Evolutionary conservation across 2,329 filamentous ascomycete genomes (phyloP).

Genomic region (Fusarium tuaranense): DNA sequence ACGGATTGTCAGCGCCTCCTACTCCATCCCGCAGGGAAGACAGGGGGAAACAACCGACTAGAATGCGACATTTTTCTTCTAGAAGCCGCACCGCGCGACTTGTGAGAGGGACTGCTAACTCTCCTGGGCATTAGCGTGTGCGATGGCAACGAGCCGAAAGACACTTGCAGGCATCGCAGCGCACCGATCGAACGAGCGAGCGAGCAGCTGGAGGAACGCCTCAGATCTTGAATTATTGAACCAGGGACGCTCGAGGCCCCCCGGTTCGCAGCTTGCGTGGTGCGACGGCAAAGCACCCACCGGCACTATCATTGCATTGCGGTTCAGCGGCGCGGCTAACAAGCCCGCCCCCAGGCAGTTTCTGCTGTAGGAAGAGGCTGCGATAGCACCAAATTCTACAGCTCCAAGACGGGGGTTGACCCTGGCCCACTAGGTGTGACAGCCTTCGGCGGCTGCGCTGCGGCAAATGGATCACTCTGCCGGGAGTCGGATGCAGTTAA

Average conservation of each 20-base stretch:
- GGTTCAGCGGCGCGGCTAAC: conserved; percentile 5
- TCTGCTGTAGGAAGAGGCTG: conserved; percentile 4
- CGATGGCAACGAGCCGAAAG: conserved; percentile 17
- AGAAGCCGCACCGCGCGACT: conserved; percentile 28
- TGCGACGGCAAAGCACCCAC: conserved; percentile 30
- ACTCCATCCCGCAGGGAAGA: conserved; percentile 20
- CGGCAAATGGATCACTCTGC: conserved; percentile 29
- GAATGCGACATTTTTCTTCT: conserved; percentile 36
- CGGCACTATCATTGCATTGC: conserved; percentile 14
- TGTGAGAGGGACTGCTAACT: conserved; percentile 7
- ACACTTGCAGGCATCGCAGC: conserved; percentile 17
- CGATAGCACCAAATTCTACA: conserved; percentile 18
- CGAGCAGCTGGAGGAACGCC: conserved; percentile 9
- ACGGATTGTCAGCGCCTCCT: conserved; percentile 17
- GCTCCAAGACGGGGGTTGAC: conserved; percentile 10
- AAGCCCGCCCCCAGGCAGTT: conserved; percentile 7
- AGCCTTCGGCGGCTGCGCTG: conserved; percentile 26
- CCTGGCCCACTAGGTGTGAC: conserved; percentile 27
- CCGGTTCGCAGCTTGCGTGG: conserved; percentile 21
- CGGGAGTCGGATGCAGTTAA: conserved; percentile 15
- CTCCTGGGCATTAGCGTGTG: conserved; percentile 3
- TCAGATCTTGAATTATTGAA: conserved; percentile 18
- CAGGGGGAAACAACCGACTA: conserved; percentile 22
- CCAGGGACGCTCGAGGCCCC: conserved; percentile 18
- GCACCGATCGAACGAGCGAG: conserved; percentile 32